These are phyloP conservation scores for Plasmodium coatneyi DNA, from an alignment of 169 alveolate species.

Conservation along the genomic window DNA sequence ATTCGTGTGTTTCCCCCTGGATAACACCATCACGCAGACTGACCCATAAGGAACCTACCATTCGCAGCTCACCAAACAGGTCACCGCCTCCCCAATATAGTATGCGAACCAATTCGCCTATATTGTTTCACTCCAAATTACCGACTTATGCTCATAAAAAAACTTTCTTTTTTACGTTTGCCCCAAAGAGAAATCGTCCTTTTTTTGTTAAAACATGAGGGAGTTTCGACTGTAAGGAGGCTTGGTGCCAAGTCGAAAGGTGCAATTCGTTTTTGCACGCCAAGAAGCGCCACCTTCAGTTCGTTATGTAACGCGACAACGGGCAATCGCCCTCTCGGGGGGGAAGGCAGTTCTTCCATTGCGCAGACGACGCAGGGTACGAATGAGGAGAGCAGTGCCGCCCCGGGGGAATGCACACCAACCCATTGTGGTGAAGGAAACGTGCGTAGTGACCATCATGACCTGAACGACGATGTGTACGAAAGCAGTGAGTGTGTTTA, in stretches of 20 bases:
- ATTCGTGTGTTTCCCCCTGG: neutral
- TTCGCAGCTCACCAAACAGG: neutral
- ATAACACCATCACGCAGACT: neutral
- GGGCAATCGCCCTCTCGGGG: neutral
- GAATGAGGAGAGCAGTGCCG: neutral
- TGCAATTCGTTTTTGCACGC: neutral
- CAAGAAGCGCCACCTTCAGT: neutral
- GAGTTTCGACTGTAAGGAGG: neutral
- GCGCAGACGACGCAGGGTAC: neutral
- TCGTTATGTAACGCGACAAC: neutral
- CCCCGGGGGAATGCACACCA: neutral
- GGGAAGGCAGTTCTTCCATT: neutral
- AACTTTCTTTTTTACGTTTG: neutral
- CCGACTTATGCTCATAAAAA: slow-evolving; percentile 33
- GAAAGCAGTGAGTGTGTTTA: slow-evolving; percentile 63
- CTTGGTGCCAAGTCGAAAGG: neutral
- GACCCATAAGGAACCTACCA: neutral
- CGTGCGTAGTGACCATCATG: neutral
- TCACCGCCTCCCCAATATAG: neutral
- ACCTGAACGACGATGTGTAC: slow-evolving; percentile 27
- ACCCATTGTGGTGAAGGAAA: neutral
- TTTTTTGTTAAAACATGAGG: slow-evolving; percentile 33
- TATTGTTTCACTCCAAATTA: slow-evolving; percentile 16
- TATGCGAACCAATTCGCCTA: neutral
- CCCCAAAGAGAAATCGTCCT: slow-evolving; percentile 21